These are phyloP conservation scores for Asclepias syriaca DNA, from an alignment of 257 asterid species.

Conservation along the genomic window DNA sequence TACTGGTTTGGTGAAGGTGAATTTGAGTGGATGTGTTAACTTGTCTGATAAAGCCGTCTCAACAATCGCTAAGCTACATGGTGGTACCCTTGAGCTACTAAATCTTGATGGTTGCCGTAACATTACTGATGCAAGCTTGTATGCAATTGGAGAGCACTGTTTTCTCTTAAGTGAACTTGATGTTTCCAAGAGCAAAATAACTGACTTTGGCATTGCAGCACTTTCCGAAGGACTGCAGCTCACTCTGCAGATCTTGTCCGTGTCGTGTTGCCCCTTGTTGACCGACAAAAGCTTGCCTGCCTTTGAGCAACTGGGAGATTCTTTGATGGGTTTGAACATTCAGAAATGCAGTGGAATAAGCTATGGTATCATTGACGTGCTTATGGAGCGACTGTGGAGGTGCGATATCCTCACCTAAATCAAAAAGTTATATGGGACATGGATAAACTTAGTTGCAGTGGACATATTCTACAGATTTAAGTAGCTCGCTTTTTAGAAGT, in stretches of 20 bases:
- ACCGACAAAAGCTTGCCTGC: constrained; percentile 54
- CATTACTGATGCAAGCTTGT: constrained; percentile 57
- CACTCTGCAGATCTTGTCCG: constrained; percentile 54
- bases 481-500: constrained; percentile 26
- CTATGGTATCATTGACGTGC: constrained; percentile 33
- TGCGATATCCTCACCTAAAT: constrained; percentile 70
- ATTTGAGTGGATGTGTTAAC: constrained; percentile 60
- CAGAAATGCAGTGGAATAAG: constrained; percentile 64
- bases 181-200: constrained; percentile 48
- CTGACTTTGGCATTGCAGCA: constrained; percentile 57
- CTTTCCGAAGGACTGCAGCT: constrained; percentile 54
- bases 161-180: constrained; percentile 54
- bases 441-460: constrained; percentile 6
- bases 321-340: constrained; percentile 64
- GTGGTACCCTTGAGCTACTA: constrained; percentile 56
- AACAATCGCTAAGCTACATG: constrained; percentile 53
- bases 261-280: constrained; percentile 51
- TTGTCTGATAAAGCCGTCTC: constrained; percentile 52
- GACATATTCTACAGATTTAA: constrained; percentile 18
- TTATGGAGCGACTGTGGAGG: constrained; percentile 66
- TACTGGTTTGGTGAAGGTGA: constrained; percentile 59
- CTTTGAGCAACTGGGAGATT: constrained; percentile 45
- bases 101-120: constrained; percentile 64
- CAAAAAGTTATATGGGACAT: not conserved
- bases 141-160: constrained; percentile 53